Base-by-base conservation (phyloP, 2,329 filamentous ascomycete species). In the Hypoxylon sp. region DNA sequence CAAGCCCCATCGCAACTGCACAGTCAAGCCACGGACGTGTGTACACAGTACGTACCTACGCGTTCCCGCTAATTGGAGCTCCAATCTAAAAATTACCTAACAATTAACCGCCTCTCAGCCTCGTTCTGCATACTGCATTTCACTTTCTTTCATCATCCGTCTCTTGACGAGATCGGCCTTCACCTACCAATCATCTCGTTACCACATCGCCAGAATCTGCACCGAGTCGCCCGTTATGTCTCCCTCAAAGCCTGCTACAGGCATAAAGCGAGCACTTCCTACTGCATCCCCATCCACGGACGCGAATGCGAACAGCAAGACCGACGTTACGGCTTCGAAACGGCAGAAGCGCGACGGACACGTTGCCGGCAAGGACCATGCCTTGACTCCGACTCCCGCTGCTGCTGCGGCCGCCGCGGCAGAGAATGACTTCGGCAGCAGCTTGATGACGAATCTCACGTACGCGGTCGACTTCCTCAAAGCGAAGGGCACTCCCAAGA, bases 391-490 rank as follows among this genome's bases (percentile, higher is more conserved):
- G 19, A 75, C 69, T 5, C 74, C 76, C 19, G 74, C 75, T 0
- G 73, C 75, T 69, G 77, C 79, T 41, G 78, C 78, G 4, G 79
- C 79, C 30, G 69, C 75, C 14, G 83, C 83, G 48, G 82, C 85
- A 11, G 89, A 90, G 74, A 92, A 89, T 14, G 91, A 90, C 75
- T 92, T 90, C 55, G 93, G 94, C 71, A 85, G 85, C 65, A 91
- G 95, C 78, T 89, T 96, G 77, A 90, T 93, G 82, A 96, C 94
- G 11, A 92, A 97, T 78, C 90, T 97, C 76, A 88, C 91, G 62
- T 97, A 94, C 80, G 93, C 93, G 19, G 90, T 97, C 76, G 89
- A 94, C 68, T 92, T 93, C 77, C 88, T 97, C 64, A 90, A 90
- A 80, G 88, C 88, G 69, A 90, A 90, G 76, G 87, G 87, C 63